Base-by-base conservation (phyloP, 2,329 filamentous ascomycete species). In the Calonectria pseudoreteaudii region DNA sequence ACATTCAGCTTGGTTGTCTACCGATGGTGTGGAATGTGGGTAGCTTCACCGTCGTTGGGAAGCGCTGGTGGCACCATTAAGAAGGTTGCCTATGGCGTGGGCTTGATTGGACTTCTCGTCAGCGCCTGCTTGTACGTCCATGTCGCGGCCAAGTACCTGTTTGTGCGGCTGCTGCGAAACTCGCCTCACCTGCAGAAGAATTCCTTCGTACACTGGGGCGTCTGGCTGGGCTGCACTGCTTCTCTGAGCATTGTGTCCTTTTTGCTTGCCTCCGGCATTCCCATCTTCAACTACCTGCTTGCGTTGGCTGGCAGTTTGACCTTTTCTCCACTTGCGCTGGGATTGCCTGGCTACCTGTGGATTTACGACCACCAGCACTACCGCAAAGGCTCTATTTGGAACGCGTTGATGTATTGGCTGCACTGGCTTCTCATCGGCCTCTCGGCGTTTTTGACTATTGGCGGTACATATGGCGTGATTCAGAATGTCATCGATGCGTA, bases 1-100 rank as follows among this genome's bases (percentile, higher is more conserved):
- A 86, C 87, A 38, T 91, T 92, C 79, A 87, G 87, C 52, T 84
- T 93, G 20, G 90, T 92, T 3, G 89, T 93, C 6, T 93, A 93
- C 82, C 85, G 86, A 56, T 93, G 86, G 85, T 92, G 90, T 76
- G 92, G 91, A 5, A 84, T 89, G 74, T 93, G 89, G 88, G 90
- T 93, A 6, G 90, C 91, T 0, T 90, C 88, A 4, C 92, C 92
- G 0, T 90, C 91, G 1, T 86, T 93, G 0, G 91, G 91, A 10
- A 91, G 88, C 47, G 91, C 91, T 0, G 91, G 91, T 13, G 84
- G 85, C 5, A 87, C 86, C 0, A 85, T 93, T 76, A 92, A 93
- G 83, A 92, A 90, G 80, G 86, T 92, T 0, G 83, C 90, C 0
- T 93, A 93, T 76, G 91, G 91, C 3, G 85, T 93, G 56, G 91